Percentiles rank a stretch among this genome's conserved stretches.
Evolutionary conservation across 352 stramenopile genomes (phyloP).

Genomic region (Globisporangium camurandrum): DNA sequence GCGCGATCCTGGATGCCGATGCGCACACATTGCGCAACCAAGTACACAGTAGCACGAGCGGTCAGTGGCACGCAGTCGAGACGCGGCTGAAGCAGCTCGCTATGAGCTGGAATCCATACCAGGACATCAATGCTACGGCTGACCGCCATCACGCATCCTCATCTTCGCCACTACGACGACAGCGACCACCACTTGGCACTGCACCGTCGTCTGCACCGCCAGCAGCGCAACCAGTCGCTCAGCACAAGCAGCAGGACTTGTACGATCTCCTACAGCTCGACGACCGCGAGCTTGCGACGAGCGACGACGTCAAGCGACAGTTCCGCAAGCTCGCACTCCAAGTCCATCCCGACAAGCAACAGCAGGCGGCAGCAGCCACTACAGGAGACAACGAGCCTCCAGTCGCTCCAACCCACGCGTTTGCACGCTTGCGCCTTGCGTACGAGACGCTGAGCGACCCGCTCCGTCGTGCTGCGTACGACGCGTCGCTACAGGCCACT

Average conservation of each 20-base stretch:
- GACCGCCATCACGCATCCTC: slow-evolving; percentile 14
- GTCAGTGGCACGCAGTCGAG: slow-evolving; percentile 51
- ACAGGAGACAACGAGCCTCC: slow-evolving; percentile 3
- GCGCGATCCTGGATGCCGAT: slow-evolving; percentile 46
- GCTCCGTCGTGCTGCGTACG: slow-evolving; percentile 40
- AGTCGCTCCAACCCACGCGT: slow-evolving; percentile 20
- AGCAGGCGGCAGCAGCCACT: slow-evolving; percentile 8
- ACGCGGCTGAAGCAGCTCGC: slow-evolving; percentile 47
- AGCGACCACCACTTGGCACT: background rate
- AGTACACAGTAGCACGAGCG: slow-evolving; percentile 52
- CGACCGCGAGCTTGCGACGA: slow-evolving; percentile 13
- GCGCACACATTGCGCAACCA: slow-evolving; percentile 61
- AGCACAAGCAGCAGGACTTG: slow-evolving; percentile 36
- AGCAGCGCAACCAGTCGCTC: slow-evolving; percentile 5
- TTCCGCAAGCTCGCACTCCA: slow-evolving; percentile 59
- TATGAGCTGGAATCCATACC: slow-evolving; percentile 72
- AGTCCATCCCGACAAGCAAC: slow-evolving; percentile 63
- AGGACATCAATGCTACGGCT: slow-evolving; percentile 29
- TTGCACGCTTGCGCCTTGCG: slow-evolving; percentile 53
- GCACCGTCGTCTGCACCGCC: background rate
- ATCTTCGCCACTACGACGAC: slow-evolving; percentile 2
- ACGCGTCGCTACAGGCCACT: slow-evolving; percentile 27
- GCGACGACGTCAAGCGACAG: slow-evolving; percentile 51
- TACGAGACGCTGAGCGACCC: slow-evolving; percentile 75
- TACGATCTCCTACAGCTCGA: slow-evolving; percentile 52